These are phyloP conservation scores for Nemania sp. DNA, from an alignment of 2,329 filamentous ascomycete species.

Conservation along the genomic window DNA sequence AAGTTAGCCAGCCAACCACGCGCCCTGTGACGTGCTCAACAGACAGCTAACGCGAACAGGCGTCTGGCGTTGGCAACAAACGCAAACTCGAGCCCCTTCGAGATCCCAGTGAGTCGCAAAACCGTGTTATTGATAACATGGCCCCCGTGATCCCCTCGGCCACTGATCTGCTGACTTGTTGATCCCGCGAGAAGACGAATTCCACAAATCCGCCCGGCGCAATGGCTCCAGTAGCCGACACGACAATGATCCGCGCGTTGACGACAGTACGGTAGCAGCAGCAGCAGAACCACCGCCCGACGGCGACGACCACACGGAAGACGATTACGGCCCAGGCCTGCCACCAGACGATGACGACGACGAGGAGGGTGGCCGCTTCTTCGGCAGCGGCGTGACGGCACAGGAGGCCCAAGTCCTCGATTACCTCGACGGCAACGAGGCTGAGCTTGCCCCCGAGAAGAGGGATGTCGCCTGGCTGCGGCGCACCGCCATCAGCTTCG, in stretches of 20 bases:
- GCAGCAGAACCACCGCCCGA: slow-evolving; percentile 59
- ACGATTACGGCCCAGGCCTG: slow-evolving; percentile 38
- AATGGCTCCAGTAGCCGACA: slow-evolving; percentile 50
- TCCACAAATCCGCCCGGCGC: slow-evolving; percentile 67
- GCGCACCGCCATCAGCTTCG: slow-evolving; percentile 79
- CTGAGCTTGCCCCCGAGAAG: slow-evolving; percentile 62
- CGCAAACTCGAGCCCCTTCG: slow-evolving; percentile 65
- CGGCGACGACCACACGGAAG: slow-evolving; percentile 47
- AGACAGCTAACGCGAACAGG: slow-evolving; percentile 27
- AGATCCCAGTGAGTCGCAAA: slow-evolving; percentile 61
- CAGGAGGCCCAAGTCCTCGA: slow-evolving; percentile 84
- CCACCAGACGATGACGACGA: slow-evolving; percentile 55
- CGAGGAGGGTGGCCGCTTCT: slow-evolving; percentile 94
- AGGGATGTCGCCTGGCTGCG: slow-evolving; percentile 85
- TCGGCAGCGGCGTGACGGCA: slow-evolving; percentile 84
- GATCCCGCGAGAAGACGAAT: slow-evolving; percentile 51
- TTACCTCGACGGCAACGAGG: slow-evolving; percentile 69
- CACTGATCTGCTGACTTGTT: slow-evolving; percentile 2
- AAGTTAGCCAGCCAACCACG: slow-evolving; percentile 46
- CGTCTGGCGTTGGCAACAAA: slow-evolving; percentile 57
- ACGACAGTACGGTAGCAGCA: slow-evolving; percentile 52
- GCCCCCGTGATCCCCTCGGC: neutral
- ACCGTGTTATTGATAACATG: neutral
- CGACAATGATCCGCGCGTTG: slow-evolving; percentile 44
- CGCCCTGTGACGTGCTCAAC: neutral